phyloP scores from a whole-genome alignment of 2,329 filamentous ascomycete species.

The Cordyceps fumosorosea region DNA sequence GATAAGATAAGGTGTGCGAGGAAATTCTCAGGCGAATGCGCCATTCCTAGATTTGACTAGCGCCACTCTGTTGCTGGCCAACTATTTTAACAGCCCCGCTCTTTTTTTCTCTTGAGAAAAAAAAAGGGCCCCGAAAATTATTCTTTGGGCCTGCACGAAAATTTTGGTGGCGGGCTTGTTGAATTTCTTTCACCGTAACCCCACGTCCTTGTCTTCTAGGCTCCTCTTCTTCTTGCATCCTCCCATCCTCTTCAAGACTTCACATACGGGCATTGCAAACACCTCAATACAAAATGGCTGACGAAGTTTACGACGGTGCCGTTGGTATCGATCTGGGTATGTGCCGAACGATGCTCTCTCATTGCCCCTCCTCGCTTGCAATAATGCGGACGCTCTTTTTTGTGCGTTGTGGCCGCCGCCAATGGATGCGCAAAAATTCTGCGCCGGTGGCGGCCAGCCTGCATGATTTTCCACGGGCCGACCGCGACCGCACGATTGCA shows the following conservation, averaged over 20 bases:
- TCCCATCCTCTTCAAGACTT: slow-evolving; percentile 21
- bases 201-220: slow-evolving; percentile 24
- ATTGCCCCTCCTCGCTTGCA: background rate
- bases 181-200: slow-evolving; percentile 33
- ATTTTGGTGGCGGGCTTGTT: slow-evolving; percentile 24
- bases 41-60: slow-evolving; percentile 19
- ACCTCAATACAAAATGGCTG: slow-evolving; percentile 64
- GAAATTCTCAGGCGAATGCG: slow-evolving; percentile 24
- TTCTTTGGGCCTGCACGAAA: slow-evolving; percentile 23
- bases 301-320: slow-evolving; percentile 99
- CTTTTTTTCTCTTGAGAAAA: slow-evolving; percentile 16
- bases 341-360: slow-evolving; percentile 26
- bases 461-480: background rate
- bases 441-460: background rate
- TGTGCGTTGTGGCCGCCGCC: slow-evolving; percentile 2
- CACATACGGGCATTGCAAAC: slow-evolving; percentile 19
- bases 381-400: slow-evolving; percentile 1
- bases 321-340: slow-evolving; percentile 99
- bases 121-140: slow-evolving; percentile 29
- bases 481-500: background rate
- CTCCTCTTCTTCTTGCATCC: slow-evolving; percentile 20
- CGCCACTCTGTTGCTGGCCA: background rate
- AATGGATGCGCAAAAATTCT: slow-evolving; percentile 9
- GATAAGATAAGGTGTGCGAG: slow-evolving; percentile 7
- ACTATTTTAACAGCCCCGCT: background rate